Evolutionary conservation across 768 basidiomycete genomes (phyloP), one percentile per base, ranked within the genome.

Genomic region (Coprinopsis cinerea): DNA sequence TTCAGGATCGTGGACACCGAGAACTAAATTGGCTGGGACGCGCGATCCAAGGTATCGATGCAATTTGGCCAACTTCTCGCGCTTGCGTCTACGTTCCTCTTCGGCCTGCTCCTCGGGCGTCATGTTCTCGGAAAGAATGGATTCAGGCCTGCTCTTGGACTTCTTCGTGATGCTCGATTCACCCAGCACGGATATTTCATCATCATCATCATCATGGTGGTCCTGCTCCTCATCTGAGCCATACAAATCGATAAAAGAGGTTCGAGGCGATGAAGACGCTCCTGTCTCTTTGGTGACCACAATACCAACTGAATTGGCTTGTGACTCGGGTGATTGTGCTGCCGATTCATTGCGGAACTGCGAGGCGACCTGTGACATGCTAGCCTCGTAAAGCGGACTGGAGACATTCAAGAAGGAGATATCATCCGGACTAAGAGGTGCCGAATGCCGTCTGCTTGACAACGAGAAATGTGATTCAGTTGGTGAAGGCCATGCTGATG

Each of bases 11-110:
- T 69, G 60, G 32, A 67, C 56, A 41, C 79, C 83, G 32, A 83
- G 72, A 11, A 87, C 82, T 28, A 89, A 77, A 55, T 80, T 77
- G 13, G 76, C 62, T 6, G 89, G 89, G 23, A 92, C 84, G 26
- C 79, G 78, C 17, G 86, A 88, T n/a, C 89, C 90, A 27, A 92
- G 74, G 67, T 85, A 91, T 40, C 90, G 85, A 65, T 92, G 88
- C 3, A 92, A 75, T 63, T 82, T 91, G 2, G 85, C 85, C 40
- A 92, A 69, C 56, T 82, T 82, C 56, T 88, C 85, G 44, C 89
- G 75, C 65, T 85, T 88, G 53, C 78, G 77, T 49, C 79, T 71
- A 53, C 77, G 77, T 52, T 83, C 80, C 18, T 79, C 77, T 44
- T 88, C 86, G 15, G 68, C 75, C 52, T 68, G 74, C 52, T 74